Evolutionary conservation across 441 rosid genomes (phyloP).

Genomic region (Raphanus hybrid): DNA sequence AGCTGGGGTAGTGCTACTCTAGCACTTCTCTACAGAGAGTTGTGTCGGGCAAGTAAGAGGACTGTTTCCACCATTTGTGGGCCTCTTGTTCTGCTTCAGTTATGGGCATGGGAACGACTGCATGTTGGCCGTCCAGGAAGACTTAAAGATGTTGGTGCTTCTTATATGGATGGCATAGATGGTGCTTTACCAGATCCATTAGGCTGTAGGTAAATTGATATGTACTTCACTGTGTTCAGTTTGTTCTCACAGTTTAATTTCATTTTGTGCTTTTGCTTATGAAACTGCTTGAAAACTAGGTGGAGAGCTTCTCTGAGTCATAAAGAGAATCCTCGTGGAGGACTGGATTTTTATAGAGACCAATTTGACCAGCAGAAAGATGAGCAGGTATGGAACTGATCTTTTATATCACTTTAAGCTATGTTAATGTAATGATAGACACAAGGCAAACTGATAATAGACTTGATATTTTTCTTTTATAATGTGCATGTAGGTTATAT

Average conservation of each 20-base stretch:
- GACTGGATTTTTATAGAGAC: slow-evolving; percentile 42
- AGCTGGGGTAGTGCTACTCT: slow-evolving; percentile 49
- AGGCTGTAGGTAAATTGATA: slow-evolving; percentile 45
- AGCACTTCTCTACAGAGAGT: slow-evolving; percentile 47
- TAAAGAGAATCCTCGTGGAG: slow-evolving; percentile 49
- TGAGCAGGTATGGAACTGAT: slow-evolving; percentile 40
- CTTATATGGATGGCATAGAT: slow-evolving; percentile 45
- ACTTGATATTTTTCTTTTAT: neutral
- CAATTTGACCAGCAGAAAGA: slow-evolving; percentile 44
- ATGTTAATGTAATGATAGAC: slow-evolving; percentile 7
- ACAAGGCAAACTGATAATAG: neutral
- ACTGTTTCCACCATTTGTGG: slow-evolving; percentile 48
- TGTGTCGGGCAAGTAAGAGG: slow-evolving; percentile 48
- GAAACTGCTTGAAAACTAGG: slow-evolving; percentile 40
- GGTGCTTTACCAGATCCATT: slow-evolving; percentile 48
- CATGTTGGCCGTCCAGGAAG: slow-evolving; percentile 51
- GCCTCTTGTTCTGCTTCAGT: slow-evolving; percentile 46
- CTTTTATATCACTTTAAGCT: slow-evolving; percentile 8
- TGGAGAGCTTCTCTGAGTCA: slow-evolving; percentile 50
- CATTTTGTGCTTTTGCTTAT: slow-evolving; percentile 30
- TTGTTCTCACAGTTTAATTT: slow-evolving; percentile 4
- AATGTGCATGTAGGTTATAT: slow-evolving; percentile 37
- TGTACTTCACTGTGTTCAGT: neutral
- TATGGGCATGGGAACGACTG: slow-evolving; percentile 49
- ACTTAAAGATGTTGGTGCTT: slow-evolving; percentile 43